phyloP scores from a whole-genome alignment of 176 grass and related monocot genomes.

The Typha latifolia region DNA sequence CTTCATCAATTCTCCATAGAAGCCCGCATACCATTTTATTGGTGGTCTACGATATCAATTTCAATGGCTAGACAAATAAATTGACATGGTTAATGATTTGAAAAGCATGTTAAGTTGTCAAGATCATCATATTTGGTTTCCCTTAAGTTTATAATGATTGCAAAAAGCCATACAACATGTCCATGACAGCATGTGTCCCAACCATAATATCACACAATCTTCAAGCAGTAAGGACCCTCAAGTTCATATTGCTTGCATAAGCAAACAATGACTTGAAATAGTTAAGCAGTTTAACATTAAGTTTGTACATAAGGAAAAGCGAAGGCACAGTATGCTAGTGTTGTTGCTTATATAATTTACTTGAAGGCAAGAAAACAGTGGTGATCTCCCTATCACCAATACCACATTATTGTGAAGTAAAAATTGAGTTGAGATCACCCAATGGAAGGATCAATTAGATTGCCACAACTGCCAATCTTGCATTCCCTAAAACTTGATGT shows the following conservation, averaged over 20 bases:
- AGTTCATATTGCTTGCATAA: not conserved
- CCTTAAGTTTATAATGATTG: not conserved
- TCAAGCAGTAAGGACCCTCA: not conserved
- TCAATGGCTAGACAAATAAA: not conserved
- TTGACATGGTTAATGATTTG: not conserved
- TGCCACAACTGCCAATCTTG: no score
- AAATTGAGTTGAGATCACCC: no score
- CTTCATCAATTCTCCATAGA: not conserved
- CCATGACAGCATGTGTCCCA: not conserved
- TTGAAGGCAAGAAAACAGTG: no score
- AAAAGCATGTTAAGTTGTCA: not conserved
- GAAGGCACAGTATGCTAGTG: not conserved
- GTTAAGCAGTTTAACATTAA: not conserved
- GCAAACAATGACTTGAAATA: not conserved
- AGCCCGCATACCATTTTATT: not conserved
- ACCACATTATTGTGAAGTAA: no score
- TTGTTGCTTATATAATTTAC: not conserved
- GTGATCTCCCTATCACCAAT: no score
- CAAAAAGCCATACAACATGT: not conserved
- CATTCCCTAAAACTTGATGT: no score
- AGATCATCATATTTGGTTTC: not conserved
- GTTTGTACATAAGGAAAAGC: not conserved
- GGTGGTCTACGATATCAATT: no score
- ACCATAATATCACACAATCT: not conserved
- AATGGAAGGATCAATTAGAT: no score